A percentile compares a stretch with the other conserved stretches of the same genome.
phyloP scores from a whole-genome alignment of 2,329 filamentous ascomycete species.

The Colletotrichum siamense region DNA sequence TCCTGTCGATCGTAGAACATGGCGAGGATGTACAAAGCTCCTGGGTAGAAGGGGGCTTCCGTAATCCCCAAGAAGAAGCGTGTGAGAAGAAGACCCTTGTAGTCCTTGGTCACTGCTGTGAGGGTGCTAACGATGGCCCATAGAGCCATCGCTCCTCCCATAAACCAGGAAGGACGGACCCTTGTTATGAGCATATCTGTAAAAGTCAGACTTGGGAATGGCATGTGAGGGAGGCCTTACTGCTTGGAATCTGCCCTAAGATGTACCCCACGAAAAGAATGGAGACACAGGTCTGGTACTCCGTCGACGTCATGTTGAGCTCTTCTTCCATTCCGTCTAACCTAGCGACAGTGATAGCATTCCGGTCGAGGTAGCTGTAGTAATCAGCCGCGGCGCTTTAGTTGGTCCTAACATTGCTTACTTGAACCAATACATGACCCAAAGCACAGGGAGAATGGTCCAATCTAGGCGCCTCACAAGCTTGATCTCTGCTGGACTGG shows the following conservation, averaged over 20 bases:
- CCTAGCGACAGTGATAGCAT: conserved; percentile 22
- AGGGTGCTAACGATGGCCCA: conserved; percentile 18
- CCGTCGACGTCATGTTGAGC: conserved; percentile 30
- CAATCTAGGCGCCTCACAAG: conserved; percentile 42
- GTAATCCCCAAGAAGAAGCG: conserved; percentile 39
- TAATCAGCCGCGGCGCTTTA: not conserved
- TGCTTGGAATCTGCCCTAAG: conserved; percentile 27
- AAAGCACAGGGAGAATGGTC: conserved; percentile 35
- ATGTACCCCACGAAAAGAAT: conserved; percentile 34
- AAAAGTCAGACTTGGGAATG: not conserved
- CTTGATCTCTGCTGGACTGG: conserved; percentile 40
- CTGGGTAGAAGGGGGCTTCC: conserved; percentile 31
- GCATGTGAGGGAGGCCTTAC: conserved; percentile 28
- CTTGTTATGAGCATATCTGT: conserved; percentile 18
- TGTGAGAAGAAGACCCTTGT: conserved; percentile 34
- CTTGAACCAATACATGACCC: conserved; percentile 34
- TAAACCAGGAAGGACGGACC: conserved; percentile 5
- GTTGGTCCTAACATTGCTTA: not conserved
- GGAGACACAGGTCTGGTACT: conserved; percentile 28
- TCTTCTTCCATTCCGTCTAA: conserved; percentile 25
- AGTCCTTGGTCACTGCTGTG: conserved; percentile 37
- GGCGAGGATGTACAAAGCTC: conserved; percentile 22
- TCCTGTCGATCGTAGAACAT: conserved; percentile 46
- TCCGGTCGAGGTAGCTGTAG: conserved; percentile 24
- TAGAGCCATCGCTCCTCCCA: conserved; percentile 11